phyloP scores from a whole-genome alignment of 2,329 filamentous ascomycete species.

The Ophiobolus disseminans region DNA sequence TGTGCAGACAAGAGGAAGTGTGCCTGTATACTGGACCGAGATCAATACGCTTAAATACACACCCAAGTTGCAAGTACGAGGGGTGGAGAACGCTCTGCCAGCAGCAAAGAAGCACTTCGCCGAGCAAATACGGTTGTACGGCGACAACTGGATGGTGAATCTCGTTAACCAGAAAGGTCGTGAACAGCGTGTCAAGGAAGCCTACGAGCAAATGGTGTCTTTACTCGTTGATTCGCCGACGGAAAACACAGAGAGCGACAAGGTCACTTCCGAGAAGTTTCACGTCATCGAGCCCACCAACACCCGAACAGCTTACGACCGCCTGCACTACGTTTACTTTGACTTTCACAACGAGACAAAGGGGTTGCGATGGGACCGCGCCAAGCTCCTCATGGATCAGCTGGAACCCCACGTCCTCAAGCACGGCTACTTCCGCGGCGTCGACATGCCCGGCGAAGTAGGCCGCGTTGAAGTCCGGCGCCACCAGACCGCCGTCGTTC shows the following conservation, averaged over 20 bases:
- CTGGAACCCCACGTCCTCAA: slow-evolving; percentile 76
- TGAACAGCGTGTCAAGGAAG: slow-evolving; percentile 86
- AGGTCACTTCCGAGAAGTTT: slow-evolving; percentile 78
- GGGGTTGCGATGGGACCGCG: slow-evolving; percentile 90
- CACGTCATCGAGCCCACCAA: slow-evolving; percentile 73
- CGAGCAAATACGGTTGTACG: slow-evolving; percentile 91
- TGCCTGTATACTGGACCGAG: slow-evolving; percentile 95
- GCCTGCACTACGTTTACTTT: slow-evolving; percentile 95
- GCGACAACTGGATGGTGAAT: slow-evolving; percentile 97
- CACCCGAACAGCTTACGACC: slow-evolving; percentile 73
- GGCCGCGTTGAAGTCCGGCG: slow-evolving; percentile 80
- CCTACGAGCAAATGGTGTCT: slow-evolving; percentile 90
- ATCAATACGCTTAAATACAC: slow-evolving; percentile 92
- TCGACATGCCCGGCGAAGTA: slow-evolving; percentile 79
- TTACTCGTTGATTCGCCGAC: slow-evolving; percentile 72
- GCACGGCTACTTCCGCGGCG: slow-evolving; percentile 91
- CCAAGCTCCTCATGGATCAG: slow-evolving; percentile 83
- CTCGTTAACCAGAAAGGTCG: slow-evolving; percentile 95
- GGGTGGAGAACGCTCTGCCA: slow-evolving; percentile 78
- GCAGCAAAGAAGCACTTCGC: slow-evolving; percentile 88
- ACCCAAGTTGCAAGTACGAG: slow-evolving; percentile 85
- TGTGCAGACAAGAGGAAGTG: slow-evolving; percentile 94
- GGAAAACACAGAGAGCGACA: slow-evolving; percentile 71
- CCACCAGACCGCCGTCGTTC: slow-evolving; percentile 86
- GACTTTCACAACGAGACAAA: slow-evolving; percentile 99